Evolutionary conservation across 257 asterid genomes (phyloP).

Genomic region (Misopates orontium): DNA sequence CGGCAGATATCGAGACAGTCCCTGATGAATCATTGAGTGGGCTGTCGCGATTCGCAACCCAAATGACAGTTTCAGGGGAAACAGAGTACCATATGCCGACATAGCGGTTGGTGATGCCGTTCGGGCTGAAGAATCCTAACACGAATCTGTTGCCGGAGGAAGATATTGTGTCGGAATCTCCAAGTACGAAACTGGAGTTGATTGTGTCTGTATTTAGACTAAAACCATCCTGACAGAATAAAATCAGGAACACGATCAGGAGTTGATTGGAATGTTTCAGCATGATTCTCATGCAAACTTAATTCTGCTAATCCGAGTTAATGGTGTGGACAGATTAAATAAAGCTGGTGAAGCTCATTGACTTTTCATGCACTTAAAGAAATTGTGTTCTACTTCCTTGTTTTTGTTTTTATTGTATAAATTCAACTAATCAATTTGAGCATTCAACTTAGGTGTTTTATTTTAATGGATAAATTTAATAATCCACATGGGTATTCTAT

Average conservation of each 20-base stretch:
- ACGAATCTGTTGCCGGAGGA: slow-evolving; percentile 15
- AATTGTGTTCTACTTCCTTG: too few species aligned
- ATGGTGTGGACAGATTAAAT: too few species aligned
- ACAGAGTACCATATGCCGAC: slow-evolving; percentile 24
- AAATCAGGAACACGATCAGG: background rate
- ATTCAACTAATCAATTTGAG: too few species aligned
- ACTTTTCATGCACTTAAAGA: too few species aligned
- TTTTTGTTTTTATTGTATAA: too few species aligned
- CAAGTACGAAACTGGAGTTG: slow-evolving; percentile 11
- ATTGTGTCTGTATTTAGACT: slow-evolving; percentile 18
- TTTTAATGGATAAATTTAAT: too few species aligned
- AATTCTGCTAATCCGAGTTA: too few species aligned
- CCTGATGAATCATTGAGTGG: slow-evolving; percentile 39
- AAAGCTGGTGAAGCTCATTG: too few species aligned
- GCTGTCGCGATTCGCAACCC: slow-evolving; percentile 48
- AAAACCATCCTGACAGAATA: background rate
- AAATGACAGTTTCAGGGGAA: slow-evolving; percentile 26
- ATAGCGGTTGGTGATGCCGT: slow-evolving; percentile 21
- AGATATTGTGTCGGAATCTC: slow-evolving; percentile 13
- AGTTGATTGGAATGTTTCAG: slow-evolving; percentile 1
- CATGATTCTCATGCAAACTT: background rate
- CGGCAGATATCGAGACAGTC: slow-evolving; percentile 35
- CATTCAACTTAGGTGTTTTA: too few species aligned
- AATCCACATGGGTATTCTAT: too few species aligned
- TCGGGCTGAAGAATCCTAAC: slow-evolving; percentile 26